Base-by-base conservation (phyloP, 495 filamentous ascomycete genomes). In the Aspergillus incahuasiensis region DNA sequence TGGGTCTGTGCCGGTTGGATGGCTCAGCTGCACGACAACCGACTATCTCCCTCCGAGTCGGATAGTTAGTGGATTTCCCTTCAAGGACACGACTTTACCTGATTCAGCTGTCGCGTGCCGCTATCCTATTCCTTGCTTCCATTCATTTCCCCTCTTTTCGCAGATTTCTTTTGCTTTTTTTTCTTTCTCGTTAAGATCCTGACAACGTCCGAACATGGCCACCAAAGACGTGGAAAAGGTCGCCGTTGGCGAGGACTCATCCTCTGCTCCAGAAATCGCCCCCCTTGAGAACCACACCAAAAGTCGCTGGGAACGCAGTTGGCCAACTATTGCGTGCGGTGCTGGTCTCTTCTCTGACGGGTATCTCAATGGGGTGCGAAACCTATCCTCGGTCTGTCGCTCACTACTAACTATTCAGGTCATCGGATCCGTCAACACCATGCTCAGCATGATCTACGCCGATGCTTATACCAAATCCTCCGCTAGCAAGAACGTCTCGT, bases 321-420 rank as follows among this genome's bases (percentile, higher is more conserved):
- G 82, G 81, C 83, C 83, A 13, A 81, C 80, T 1, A 83, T 94
- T 48, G 90, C 91, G 45, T 96, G 91, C 61, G 91, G 91, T 55
- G 88, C 91, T 40, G 91, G 91, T 58, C 76, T 96, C 3, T 95
- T 95, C 68, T 90, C 88, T 16, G 91, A 96, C 68, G 91, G 91
- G 12, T 96, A 95, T 67, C 79, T 95, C 65, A 92, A 95, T 74
- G 87, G 85, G 53, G 88, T 85, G 68, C 47, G 32, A 12, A 6
- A 12, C 65, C 68, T 5, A 21, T 22, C 35, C 4, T 32, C 13
- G 25, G 32, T 11, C 12, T 35, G 32, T 19, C n/a, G 15, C 12
- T 18, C 48, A 32, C 4, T 8, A 59, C 48, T 42, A 21, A 51
- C 16, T n/a, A 1, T 54, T 9, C 57, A 90, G 86, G 86, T 94